Evolutionary conservation across 768 basidiomycete genomes (phyloP).

Genomic region (Pholiota conissans): DNA sequence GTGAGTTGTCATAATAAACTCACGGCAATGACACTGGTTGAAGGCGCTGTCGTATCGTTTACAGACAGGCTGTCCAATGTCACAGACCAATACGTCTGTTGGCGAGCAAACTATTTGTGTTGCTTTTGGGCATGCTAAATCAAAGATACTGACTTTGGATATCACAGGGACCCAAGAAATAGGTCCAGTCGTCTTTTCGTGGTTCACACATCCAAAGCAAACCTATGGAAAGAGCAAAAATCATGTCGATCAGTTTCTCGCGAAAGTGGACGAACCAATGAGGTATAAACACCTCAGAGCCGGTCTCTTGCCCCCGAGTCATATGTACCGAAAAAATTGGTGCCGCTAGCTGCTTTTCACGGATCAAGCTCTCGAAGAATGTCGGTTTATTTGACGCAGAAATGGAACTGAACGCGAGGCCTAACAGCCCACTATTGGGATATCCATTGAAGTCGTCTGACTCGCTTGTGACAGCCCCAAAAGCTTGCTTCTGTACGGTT

Average conservation of each 20-base stretch:
- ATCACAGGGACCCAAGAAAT: constrained; percentile 10
- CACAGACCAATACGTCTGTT: constrained; percentile 63
- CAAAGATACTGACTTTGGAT: constrained; percentile 30
- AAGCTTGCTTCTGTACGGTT: constrained; percentile 46
- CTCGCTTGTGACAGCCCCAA: constrained; percentile 49
- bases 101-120: background rate
- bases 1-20: constrained; percentile 12
- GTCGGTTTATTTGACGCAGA: constrained; percentile 45
- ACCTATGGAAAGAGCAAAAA: constrained; percentile 22
- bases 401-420: constrained; percentile 63
- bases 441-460: constrained; percentile 49
- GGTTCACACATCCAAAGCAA: constrained; percentile 37
- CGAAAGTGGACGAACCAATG: background rate
- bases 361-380: constrained; percentile 65
- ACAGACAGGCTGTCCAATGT: constrained; percentile 45
- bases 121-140: background rate
- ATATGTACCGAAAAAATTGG: constrained; percentile 64
- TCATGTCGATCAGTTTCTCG: background rate
- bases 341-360: constrained; percentile 33
- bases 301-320: constrained; percentile 30
- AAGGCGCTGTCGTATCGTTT: constrained; percentile 13
- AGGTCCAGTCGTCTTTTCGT: constrained; percentile 28
- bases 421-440: constrained; percentile 60
- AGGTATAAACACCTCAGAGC: constrained; percentile 43
- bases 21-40: constrained; percentile 37